Conservation (phyloP, 805 yeast genomes). For the Yamadazyma tumulicola region DNA sequence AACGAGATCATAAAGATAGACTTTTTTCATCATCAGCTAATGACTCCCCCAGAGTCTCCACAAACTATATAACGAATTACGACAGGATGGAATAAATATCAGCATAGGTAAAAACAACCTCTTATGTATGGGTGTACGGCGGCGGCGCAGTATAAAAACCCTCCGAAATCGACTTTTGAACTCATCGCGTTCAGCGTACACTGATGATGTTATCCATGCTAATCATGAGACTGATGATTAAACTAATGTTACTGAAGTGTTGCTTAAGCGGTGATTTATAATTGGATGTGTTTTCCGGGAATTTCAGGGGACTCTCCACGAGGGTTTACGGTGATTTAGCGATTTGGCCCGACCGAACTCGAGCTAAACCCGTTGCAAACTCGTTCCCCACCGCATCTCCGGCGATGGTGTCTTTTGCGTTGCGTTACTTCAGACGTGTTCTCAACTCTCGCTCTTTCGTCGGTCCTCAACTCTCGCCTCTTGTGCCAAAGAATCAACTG, state of each 20-base stretch:
- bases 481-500: background rate
- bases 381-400: too few species aligned
- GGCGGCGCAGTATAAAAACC: too few species aligned
- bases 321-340: background rate
- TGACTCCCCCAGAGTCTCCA: slow-evolving; percentile 16
- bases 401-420: too few species aligned
- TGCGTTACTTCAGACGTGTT: too few species aligned
- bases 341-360: too few species aligned
- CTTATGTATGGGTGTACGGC: too few species aligned
- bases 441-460: background rate
- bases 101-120: too few species aligned
- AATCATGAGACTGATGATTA: slow-evolving; percentile 46
- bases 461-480: background rate
- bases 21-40: slow-evolving; percentile 21
- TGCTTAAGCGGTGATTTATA: background rate
- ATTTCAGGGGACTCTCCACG: background rate
- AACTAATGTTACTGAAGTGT: slow-evolving; percentile 10
- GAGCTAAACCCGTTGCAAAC: too few species aligned
- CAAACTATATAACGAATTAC: slow-evolving; percentile 4
- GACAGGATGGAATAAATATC: slow-evolving; percentile 3
- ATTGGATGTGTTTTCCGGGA: background rate
- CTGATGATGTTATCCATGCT: slow-evolving; percentile 60
- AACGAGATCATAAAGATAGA: slow-evolving; percentile 32
- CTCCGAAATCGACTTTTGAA: too few species aligned
- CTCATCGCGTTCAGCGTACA: too few species aligned